These are phyloP conservation scores for Mortierella claussenii DNA, from an alignment of 192 early-diverging fungal species.

Conservation along the genomic window DNA sequence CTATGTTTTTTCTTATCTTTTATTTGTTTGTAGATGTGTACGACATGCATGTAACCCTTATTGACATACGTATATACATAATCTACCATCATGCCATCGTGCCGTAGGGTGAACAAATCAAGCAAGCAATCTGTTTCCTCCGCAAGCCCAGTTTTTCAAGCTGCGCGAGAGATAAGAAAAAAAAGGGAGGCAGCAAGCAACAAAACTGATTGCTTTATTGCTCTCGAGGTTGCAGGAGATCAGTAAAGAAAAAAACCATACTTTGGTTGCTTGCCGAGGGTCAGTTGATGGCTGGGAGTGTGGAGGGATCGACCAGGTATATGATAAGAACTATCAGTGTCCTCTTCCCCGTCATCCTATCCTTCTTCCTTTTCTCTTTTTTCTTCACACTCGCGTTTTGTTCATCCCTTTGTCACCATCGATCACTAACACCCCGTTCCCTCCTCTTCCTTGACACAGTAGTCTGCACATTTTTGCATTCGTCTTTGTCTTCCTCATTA, in stretches of 20 bases:
- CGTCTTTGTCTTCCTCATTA: background rate
- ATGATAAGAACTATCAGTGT: background rate
- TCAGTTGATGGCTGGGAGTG: too few relatives aligned
- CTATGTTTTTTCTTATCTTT: too few relatives aligned
- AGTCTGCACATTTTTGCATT: background rate
- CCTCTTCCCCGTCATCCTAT: background rate
- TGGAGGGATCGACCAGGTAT: too few relatives aligned
- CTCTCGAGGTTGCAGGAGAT: too few relatives aligned
- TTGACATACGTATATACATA: background rate
- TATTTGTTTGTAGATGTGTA: too few relatives aligned
- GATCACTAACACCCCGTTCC: background rate
- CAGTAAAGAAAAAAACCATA: too few relatives aligned
- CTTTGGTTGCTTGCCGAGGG: too few relatives aligned
- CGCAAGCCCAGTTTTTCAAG: background rate
- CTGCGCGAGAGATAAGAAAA: background rate
- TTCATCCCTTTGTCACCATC: too few relatives aligned
- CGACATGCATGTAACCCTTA: too few relatives aligned
- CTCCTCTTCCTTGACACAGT: background rate
- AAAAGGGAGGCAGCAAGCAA: background rate
- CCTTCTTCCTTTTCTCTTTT: slow-evolving; percentile 8
- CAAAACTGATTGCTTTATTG: background rate
- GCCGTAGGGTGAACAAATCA: background rate
- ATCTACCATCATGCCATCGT: background rate
- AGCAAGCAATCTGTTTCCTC: background rate
- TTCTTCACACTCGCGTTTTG: background rate